Percentiles rank a stretch among this genome's conserved stretches.
These are phyloP conservation scores for Lasiosphaeria miniovina DNA, from an alignment of 495 filamentous ascomycete species.

Conservation along the genomic window DNA sequence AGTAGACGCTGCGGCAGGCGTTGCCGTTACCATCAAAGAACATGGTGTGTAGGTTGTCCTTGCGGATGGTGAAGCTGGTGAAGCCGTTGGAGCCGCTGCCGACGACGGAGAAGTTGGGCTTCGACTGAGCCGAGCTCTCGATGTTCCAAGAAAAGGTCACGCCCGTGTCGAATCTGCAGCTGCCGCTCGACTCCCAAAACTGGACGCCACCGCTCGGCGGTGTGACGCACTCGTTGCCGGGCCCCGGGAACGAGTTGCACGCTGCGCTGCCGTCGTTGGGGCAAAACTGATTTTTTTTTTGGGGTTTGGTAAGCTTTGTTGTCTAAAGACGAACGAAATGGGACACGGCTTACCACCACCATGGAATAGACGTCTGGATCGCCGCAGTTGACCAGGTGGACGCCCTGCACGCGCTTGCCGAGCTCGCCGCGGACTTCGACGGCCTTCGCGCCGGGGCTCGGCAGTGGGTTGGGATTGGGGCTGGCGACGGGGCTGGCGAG, in stretches of 20 bases:
- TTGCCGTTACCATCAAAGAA: background rate
- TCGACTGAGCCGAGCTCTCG: slow-evolving; percentile 12
- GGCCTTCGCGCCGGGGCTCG: no score
- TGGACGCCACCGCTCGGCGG: background rate
- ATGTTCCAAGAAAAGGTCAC: slow-evolving; percentile 19
- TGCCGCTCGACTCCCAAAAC: slow-evolving; percentile 12
- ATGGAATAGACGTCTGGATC: background rate
- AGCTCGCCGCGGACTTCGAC: background rate
- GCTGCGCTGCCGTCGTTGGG: slow-evolving; percentile 5
- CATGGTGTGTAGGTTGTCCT: background rate
- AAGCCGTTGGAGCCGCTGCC: background rate
- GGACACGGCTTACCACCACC: background rate
- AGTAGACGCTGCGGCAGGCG: background rate
- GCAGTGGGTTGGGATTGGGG: no score
- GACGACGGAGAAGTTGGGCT: background rate
- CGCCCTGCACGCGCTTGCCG: background rate
- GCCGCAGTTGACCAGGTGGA: slow-evolving; percentile 1
- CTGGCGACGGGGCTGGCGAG: no score
- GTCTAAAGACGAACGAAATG: background rate
- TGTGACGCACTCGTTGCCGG: slow-evolving; percentile 9
- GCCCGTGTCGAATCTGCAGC: slow-evolving; percentile 17
- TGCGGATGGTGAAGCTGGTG: background rate
- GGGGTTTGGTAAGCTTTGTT: background rate
- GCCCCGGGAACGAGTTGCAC: slow-evolving; percentile 5
- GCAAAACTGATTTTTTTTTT: slow-evolving; percentile 13